phyloP scores from a whole-genome alignment of 768 basidiomycete genomes.

The Trametes sanguinea region DNA sequence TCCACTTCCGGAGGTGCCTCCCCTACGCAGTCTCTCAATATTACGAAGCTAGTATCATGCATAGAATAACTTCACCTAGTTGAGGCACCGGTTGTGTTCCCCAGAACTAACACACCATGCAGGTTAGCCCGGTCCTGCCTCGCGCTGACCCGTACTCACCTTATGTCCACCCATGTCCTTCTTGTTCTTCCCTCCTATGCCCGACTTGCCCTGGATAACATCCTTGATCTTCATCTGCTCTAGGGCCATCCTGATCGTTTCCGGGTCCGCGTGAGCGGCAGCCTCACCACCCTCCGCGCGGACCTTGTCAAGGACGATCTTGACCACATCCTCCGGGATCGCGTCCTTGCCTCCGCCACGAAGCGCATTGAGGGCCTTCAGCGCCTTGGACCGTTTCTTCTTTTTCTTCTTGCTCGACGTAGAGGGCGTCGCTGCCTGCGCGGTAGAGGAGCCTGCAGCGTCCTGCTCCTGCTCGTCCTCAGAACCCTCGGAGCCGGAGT shows the following conservation, averaged over 20 bases:
- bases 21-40: slow-evolving; percentile 39
- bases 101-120: slow-evolving; percentile 73
- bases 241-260: slow-evolving; percentile 66
- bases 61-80: slow-evolving; percentile 46
- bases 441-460: slow-evolving; percentile 16
- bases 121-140: background rate
- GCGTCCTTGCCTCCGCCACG: slow-evolving; percentile 48
- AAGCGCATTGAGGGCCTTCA: slow-evolving; percentile 51
- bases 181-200: slow-evolving; percentile 70
- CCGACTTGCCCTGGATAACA: slow-evolving; percentile 78
- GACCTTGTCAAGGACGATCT: slow-evolving; percentile 67
- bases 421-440: slow-evolving; percentile 33
- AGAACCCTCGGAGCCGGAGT: slow-evolving; percentile 24
- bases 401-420: slow-evolving; percentile 77
- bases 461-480: slow-evolving; percentile 36
- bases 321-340: slow-evolving; percentile 60
- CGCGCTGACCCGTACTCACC: slow-evolving; percentile 43
- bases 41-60: background rate
- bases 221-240: slow-evolving; percentile 86
- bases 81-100: slow-evolving; percentile 97
- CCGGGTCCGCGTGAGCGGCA: slow-evolving; percentile 53
- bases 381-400: slow-evolving; percentile 80
- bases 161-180: slow-evolving; percentile 90
- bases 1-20: slow-evolving; percentile 69
- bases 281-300: slow-evolving; percentile 53